These are phyloP conservation scores for sweet orange (Citrus sinensis) DNA, from an alignment of 345 rosid genomes.

Conservation along the genomic window DNA sequence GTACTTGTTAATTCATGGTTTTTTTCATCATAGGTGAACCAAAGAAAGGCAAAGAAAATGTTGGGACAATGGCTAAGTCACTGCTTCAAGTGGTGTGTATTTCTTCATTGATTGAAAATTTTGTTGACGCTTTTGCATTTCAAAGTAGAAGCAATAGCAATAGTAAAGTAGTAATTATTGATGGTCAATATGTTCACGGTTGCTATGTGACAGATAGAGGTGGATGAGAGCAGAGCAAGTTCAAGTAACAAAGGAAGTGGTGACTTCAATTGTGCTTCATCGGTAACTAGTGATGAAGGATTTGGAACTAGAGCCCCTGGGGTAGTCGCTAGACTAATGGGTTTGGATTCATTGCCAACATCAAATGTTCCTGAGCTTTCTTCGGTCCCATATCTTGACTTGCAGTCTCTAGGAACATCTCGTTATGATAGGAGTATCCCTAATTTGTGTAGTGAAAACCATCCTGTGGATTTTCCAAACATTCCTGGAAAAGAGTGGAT, in stretches of 20 bases:
- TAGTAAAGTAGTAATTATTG: neutral
- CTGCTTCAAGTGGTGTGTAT: slow-evolving; percentile 42
- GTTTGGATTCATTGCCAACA: slow-evolving; percentile 78
- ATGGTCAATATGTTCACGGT: slow-evolving; percentile 13
- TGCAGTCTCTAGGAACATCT: slow-evolving; percentile 26
- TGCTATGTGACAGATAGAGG: slow-evolving; percentile 38
- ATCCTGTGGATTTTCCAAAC: slow-evolving; percentile 34
- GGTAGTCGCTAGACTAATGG: slow-evolving; percentile 96
- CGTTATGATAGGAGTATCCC: slow-evolving; percentile 26
- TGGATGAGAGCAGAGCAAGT: slow-evolving; percentile 40
- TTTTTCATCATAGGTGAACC: slow-evolving; percentile 33
- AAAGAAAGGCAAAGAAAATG: slow-evolving; percentile 43
- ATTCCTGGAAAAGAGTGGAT: slow-evolving; percentile 33
- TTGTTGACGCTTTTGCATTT: slow-evolving; percentile 3
- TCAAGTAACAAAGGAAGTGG: slow-evolving; percentile 41
- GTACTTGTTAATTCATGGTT: neutral
- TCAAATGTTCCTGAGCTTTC: slow-evolving; percentile 41
- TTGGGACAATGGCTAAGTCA: slow-evolving; percentile 23
- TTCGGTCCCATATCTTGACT: slow-evolving; percentile 32
- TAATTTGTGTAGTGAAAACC: slow-evolving; percentile 38
- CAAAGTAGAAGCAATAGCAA: neutral
- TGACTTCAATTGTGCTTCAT: slow-evolving; percentile 58
- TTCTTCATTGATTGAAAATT: slow-evolving; percentile 3
- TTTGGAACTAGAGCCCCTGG: slow-evolving; percentile 67
- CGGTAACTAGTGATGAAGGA: slow-evolving; percentile 68